Conservation (phyloP, 1,284 basidiomycete species). For the Cerrena zonata region DNA sequence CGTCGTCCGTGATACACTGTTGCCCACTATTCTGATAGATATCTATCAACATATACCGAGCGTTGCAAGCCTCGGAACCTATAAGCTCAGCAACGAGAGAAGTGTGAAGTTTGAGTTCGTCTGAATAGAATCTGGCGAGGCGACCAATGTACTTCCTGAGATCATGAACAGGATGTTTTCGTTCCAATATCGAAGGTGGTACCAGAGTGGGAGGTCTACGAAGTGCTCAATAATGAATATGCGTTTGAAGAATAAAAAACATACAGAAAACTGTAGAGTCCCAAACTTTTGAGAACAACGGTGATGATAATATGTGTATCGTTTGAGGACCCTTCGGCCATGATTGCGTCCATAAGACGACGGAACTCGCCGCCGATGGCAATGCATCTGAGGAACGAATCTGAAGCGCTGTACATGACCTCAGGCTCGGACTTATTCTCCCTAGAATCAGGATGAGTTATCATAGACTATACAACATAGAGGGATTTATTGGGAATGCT, state of each 20-base stretch:
- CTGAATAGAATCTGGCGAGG: constrained; percentile 4
- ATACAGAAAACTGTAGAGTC: not conserved
- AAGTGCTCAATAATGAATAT: not conserved
- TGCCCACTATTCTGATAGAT: not conserved
- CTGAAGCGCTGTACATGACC: constrained; percentile 7
- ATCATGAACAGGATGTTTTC: not conserved
- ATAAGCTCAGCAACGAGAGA: constrained; percentile 4
- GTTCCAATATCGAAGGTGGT: not conserved
- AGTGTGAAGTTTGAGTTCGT: constrained; percentile 5
- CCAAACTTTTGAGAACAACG: not conserved
- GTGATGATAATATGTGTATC: constrained; percentile 2
- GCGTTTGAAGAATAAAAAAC: not conserved
- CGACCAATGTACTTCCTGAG: not conserved
- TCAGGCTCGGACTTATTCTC: constrained; percentile 2
- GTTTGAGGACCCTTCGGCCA: not conserved
- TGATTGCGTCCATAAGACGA: not conserved
- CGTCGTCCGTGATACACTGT: not conserved
- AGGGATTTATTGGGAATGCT: not conserved
- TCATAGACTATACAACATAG: not conserved
- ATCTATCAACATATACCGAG: constrained; percentile 2
- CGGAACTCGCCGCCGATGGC: constrained; percentile 4
- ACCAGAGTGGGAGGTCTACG: not conserved
- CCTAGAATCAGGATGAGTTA: not conserved
- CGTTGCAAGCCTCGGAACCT: constrained; percentile 6
- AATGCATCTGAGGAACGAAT: constrained; percentile 7